Conservation (phyloP, 495 filamentous ascomycete genomes). For the Tetracladium marchalianum region DNA sequence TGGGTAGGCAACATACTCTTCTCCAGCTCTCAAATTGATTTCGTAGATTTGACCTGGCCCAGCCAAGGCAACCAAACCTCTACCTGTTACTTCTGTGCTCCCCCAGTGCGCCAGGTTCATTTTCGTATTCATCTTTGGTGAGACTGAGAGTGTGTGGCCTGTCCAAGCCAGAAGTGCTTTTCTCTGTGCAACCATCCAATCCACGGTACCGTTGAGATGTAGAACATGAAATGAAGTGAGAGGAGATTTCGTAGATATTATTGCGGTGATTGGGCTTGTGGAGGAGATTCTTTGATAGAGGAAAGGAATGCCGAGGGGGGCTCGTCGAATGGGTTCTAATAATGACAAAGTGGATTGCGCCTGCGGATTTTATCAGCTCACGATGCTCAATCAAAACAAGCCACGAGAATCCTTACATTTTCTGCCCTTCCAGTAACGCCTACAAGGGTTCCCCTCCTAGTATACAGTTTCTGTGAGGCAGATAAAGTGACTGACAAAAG, state of each 20-base stretch:
- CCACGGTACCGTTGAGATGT: slow-evolving; percentile 84
- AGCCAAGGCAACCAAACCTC: slow-evolving; percentile 75
- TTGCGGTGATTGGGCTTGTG: slow-evolving; percentile 70
- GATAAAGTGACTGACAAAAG: slow-evolving; percentile 87
- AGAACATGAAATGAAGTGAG: slow-evolving; percentile 77
- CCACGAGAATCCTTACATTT: slow-evolving; percentile 49
- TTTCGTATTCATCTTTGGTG: slow-evolving; percentile 61
- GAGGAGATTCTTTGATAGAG: slow-evolving; percentile 87
- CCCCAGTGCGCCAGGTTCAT: slow-evolving; percentile 86
- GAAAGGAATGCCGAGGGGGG: slow-evolving; percentile 76
- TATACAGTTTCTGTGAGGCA: slow-evolving; percentile 86
- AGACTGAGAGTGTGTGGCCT: slow-evolving; percentile 70
- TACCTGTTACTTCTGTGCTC: slow-evolving; percentile 73
- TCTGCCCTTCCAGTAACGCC: slow-evolving; percentile 82
- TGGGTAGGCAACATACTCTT: slow-evolving; percentile 79
- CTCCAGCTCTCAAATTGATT: slow-evolving; percentile 61
- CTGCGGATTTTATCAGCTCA: slow-evolving; percentile 26
- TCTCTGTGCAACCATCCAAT: slow-evolving; percentile 88
- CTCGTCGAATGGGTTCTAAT: slow-evolving; percentile 70
- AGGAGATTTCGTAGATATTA: slow-evolving; percentile 78
- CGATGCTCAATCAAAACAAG: slow-evolving; percentile 2
- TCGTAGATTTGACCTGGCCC: slow-evolving; percentile 84
- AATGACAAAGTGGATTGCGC: slow-evolving; percentile 80
- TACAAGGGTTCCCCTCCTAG: slow-evolving; percentile 81
- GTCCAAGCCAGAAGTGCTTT: slow-evolving; percentile 89